Evolutionary conservation across 148 eudicot genomes (phyloP).

Genomic region (Persicaria tinctoria): DNA sequence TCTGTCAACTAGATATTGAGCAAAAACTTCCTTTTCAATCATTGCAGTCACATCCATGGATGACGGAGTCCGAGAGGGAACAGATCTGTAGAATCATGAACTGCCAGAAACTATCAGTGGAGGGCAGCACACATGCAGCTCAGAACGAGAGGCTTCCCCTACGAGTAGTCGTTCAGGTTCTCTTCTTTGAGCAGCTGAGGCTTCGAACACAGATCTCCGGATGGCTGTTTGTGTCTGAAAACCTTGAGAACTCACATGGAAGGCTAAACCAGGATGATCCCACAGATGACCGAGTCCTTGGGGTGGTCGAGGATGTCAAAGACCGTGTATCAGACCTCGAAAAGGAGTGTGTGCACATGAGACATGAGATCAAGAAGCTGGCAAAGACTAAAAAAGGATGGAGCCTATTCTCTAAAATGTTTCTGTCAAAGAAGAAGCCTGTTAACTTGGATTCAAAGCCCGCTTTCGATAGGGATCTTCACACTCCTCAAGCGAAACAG

Average conservation of each 20-base stretch:
- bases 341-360: conserved; percentile 53
- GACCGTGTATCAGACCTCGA: conserved; percentile 62
- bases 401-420: conserved; percentile 42
- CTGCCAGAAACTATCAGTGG: conserved; percentile 68
- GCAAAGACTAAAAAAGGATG: conserved; percentile 47
- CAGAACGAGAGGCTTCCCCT: conserved; percentile 74
- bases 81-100: conserved; percentile 69
- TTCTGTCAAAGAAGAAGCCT: conserved; percentile 12
- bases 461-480: background rate
- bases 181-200: conserved; percentile 64
- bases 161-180: conserved; percentile 66
- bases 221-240: conserved; percentile 65
- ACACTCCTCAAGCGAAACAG: background rate
- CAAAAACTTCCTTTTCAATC: background rate
- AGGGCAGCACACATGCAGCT: conserved; percentile 75
- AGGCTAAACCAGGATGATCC: conserved; percentile 23
- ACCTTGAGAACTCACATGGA: conserved; percentile 38
- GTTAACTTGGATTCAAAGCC: background rate
- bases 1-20: background rate
- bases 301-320: conserved; percentile 34
- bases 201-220: conserved; percentile 66
- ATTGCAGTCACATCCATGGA: conserved; percentile 67
- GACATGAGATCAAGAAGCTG: conserved; percentile 47
- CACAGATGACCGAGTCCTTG: conserved; percentile 21
- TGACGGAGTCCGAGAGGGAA: conserved; percentile 61